These are phyloP conservation scores for Yarrowia porcina DNA, from an alignment of 805 yeast genomes.

Conservation along the genomic window DNA sequence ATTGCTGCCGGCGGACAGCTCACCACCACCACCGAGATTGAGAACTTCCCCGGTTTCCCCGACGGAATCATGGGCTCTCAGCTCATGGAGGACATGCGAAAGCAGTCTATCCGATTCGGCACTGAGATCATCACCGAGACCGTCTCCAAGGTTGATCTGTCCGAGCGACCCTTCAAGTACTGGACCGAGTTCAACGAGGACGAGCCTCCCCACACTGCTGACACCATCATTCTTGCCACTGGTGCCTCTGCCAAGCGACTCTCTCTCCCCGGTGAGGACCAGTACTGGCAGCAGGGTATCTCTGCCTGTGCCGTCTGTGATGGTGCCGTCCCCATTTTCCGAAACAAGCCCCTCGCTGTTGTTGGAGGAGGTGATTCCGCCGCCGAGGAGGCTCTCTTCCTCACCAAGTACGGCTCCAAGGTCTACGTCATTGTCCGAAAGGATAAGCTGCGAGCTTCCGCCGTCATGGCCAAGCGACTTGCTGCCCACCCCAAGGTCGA, in stretches of 20 bases:
- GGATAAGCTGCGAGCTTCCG: constrained; percentile 90
- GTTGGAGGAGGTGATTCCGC: constrained; percentile 99
- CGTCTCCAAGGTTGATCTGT: constrained; percentile 83
- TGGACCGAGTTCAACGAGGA: constrained; percentile 97
- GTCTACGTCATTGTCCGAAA: constrained; percentile 92
- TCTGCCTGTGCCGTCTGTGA: constrained; percentile 99
- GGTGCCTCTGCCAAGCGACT: constrained; percentile 98
- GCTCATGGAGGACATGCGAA: constrained; percentile 92
- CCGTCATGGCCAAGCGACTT: constrained; percentile 95
- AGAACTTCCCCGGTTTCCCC: constrained; percentile 99
- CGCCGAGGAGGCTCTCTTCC: constrained; percentile 96
- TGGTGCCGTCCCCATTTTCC: constrained; percentile 98
- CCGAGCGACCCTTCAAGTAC: constrained; percentile 86
- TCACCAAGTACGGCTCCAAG: constrained; percentile 97
- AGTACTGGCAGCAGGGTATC: constrained; percentile 98
- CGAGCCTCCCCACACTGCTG: constrained; percentile 84
- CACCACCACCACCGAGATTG: constrained; percentile 97
- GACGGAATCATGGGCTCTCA: constrained; percentile 81
- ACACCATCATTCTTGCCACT: constrained; percentile 88
- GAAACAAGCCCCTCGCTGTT: constrained; percentile 96
- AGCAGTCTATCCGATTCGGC: constrained; percentile 83
- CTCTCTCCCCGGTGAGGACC: constrained; percentile 91
- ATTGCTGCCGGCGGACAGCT: constrained; percentile 99
- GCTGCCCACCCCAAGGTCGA: constrained; percentile 82
- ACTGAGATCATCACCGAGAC: constrained; percentile 95